A percentile compares a stretch with the other conserved stretches of the same genome.
These are phyloP conservation scores for Dendrothele bispora DNA, from an alignment of 768 basidiomycete species.

Conservation along the genomic window DNA sequence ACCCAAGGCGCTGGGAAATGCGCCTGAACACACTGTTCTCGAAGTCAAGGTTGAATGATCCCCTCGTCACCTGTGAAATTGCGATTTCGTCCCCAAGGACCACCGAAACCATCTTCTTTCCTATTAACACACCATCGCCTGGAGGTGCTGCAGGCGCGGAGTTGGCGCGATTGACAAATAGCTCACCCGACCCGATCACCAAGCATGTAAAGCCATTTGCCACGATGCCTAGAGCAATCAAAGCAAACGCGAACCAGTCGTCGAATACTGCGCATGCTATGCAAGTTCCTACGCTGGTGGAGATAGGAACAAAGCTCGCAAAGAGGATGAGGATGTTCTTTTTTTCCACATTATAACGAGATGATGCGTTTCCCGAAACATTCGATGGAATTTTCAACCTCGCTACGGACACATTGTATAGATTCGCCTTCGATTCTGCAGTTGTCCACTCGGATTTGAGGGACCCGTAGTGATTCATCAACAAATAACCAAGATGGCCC, in stretches of 20 bases:
- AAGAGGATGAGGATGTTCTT: conserved; percentile 3
- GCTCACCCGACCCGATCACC: conserved; percentile 28
- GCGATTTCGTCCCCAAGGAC: conserved; percentile 23
- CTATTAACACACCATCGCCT: conserved; percentile 27
- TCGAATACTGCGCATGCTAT: conserved; percentile 19
- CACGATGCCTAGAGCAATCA: conserved; percentile 33
- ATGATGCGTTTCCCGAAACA: too few species aligned
- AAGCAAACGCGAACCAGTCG: conserved; percentile 30
- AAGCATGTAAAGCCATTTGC: conserved; percentile 28
- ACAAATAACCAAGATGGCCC: conserved; percentile 26
- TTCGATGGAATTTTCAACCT: conserved; percentile 10
- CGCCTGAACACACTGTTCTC: too few species aligned
- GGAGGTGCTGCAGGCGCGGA: conserved; percentile 18
- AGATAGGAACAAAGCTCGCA: conserved; percentile 23
- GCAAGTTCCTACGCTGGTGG: conserved; percentile 20
- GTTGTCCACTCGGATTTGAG: background rate
- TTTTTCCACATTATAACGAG: conserved; percentile 9
- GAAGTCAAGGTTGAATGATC: conserved; percentile 21
- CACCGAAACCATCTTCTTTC: conserved; percentile 17
- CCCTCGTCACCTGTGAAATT: conserved; percentile 25
- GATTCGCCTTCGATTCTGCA: conserved; percentile 14
- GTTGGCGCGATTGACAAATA: conserved; percentile 17
- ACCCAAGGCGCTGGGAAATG: too few species aligned
- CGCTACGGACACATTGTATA: conserved; percentile 19
- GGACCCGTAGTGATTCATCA: conserved; percentile 18